A percentile compares a stretch with the other conserved stretches of the same genome.
phyloP scores from a whole-genome alignment of 225 moss, liverwort and hornwort genomes.

The Straminergon stramineum region DNA sequence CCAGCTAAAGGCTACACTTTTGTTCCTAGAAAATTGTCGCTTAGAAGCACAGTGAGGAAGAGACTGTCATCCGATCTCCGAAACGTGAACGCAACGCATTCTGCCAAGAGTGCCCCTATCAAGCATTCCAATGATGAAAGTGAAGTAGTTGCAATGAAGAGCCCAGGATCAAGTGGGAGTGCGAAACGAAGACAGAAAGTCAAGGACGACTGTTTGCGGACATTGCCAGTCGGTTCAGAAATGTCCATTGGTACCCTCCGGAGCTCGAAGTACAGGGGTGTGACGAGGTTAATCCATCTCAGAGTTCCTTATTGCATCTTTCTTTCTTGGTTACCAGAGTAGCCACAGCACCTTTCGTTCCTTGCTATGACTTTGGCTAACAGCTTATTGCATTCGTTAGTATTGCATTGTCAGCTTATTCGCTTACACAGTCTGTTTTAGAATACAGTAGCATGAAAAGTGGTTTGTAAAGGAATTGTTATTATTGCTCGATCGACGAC shows the following conservation, averaged over 20 bases:
- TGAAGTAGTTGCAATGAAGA: background rate
- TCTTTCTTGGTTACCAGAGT: background rate
- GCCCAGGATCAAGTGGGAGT: background rate
- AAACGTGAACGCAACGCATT: background rate
- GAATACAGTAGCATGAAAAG: background rate
- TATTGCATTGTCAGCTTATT: background rate
- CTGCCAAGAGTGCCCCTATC: background rate
- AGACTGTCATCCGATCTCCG: background rate
- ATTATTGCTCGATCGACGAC: background rate
- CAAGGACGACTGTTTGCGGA: background rate
- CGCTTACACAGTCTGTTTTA: background rate
- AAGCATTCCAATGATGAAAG: background rate
- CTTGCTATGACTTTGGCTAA: background rate
- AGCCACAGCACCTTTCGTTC: background rate
- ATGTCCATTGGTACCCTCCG: background rate
- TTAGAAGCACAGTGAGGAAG: background rate
- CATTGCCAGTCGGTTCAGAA: background rate
- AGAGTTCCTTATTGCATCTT: background rate
- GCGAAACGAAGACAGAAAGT: background rate
- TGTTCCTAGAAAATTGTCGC: background rate
- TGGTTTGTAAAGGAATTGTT: background rate
- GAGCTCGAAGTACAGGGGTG: conserved; percentile 50
- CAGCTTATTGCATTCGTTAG: background rate
- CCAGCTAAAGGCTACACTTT: background rate
- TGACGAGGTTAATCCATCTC: conserved; percentile 31